These are phyloP conservation scores for Penicillium coprophilum DNA, from an alignment of 495 filamentous ascomycete genomes.

Conservation along the genomic window DNA sequence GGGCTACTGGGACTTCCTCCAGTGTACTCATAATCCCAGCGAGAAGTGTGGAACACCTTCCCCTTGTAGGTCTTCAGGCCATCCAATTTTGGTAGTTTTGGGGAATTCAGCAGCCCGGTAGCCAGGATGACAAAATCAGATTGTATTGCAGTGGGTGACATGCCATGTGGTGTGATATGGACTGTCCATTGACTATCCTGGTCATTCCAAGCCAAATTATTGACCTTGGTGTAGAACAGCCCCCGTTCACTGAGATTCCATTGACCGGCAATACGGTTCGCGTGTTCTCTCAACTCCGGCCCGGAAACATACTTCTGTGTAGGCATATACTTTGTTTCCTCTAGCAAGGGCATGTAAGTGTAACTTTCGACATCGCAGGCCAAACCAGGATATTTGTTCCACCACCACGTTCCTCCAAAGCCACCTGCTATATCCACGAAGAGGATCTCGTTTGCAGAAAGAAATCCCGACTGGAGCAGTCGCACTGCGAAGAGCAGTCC, in stretches of 20 bases:
- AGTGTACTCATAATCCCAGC: constrained; percentile 47
- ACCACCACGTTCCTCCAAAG: constrained; percentile 56
- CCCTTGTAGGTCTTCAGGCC: constrained; percentile 24
- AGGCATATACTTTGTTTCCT: constrained; percentile 59
- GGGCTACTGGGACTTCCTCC: constrained; percentile 52
- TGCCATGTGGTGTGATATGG: background rate
- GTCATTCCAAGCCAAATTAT: constrained; percentile 13
- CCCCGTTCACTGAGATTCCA: constrained; percentile 47
- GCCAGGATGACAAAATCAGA: constrained; percentile 25
- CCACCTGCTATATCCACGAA: constrained; percentile 42
- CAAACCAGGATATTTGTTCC: constrained; percentile 41
- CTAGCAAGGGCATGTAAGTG: constrained; percentile 53
- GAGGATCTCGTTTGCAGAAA: constrained; percentile 44
- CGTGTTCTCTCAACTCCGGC: constrained; percentile 26
- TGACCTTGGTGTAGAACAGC: constrained; percentile 36
- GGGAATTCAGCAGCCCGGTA: constrained; percentile 15
- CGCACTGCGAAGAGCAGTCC: constrained; percentile 50
- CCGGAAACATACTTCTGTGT: constrained; percentile 32
- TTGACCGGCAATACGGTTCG: constrained; percentile 28
- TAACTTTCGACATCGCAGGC: constrained; percentile 36
- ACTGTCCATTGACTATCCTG: background rate
- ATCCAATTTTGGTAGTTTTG: constrained; percentile 30
- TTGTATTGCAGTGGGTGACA: background rate
- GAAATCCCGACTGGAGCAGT: constrained; percentile 46
- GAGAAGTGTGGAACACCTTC: constrained; percentile 41